These are phyloP conservation scores for Venturia aucupariae DNA, from an alignment of 2,329 filamentous ascomycete species.

Conservation along the genomic window DNA sequence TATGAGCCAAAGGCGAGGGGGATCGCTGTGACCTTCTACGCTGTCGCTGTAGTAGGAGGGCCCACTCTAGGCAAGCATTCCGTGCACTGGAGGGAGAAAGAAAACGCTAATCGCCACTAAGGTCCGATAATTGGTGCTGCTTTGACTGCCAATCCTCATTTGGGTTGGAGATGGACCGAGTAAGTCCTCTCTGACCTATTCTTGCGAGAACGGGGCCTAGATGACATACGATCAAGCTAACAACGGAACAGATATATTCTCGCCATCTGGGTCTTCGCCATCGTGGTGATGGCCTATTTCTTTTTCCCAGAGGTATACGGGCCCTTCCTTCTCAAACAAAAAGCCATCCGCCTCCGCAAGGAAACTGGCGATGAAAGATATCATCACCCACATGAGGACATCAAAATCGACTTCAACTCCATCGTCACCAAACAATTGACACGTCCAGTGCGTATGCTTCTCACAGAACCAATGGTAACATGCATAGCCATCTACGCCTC, in stretches of 20 bases:
- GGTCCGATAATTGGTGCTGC: conserved; percentile 47
- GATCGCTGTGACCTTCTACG: conserved; percentile 58
- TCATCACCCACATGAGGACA: conserved; percentile 38
- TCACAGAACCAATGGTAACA: conserved; percentile 40
- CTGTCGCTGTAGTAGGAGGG: conserved; percentile 54
- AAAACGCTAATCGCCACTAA: too few species aligned
- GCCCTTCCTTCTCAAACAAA: conserved; percentile 31
- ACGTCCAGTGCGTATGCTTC: conserved; percentile 36
- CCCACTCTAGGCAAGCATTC: conserved; percentile 20
- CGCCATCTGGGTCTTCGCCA: conserved; percentile 24
- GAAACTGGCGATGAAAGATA: conserved; percentile 30
- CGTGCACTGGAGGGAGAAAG: too few species aligned
- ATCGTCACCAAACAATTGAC: conserved; percentile 36
- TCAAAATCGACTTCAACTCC: conserved; percentile 32
- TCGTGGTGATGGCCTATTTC: conserved; percentile 26
- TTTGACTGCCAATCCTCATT: conserved; percentile 27
- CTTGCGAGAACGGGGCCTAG: neutral
- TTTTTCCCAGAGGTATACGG: conserved; percentile 33
- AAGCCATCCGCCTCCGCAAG: conserved; percentile 30
- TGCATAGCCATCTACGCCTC: conserved; percentile 37
- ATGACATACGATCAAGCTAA: neutral
- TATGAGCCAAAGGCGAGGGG: conserved; percentile 52
- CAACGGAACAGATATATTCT: conserved; percentile 27
- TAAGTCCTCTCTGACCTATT: neutral
- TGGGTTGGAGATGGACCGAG: conserved; percentile 39